phyloP scores from a whole-genome alignment of 306 rosid species.

The Trifolium pratense region DNA sequence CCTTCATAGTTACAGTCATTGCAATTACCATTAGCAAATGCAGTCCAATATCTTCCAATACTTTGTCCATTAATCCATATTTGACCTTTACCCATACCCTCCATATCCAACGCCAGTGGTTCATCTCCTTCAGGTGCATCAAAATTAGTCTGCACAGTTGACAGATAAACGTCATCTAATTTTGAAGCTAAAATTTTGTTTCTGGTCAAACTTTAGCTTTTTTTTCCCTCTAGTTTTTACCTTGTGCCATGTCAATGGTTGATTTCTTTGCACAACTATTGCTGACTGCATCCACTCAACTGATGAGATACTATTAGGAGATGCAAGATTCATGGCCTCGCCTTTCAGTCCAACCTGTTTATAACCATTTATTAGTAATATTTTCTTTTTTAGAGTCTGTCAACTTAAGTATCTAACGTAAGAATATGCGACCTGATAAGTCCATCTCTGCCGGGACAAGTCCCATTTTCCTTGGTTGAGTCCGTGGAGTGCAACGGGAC shows the following conservation, averaged over 20 bases:
- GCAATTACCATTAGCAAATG: constrained; percentile 75
- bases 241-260: constrained; percentile 99
- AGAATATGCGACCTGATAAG: constrained; percentile 74
- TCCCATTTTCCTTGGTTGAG: constrained; percentile 92
- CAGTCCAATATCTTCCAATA: constrained; percentile 95
- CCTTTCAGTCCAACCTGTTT: constrained; percentile 92
- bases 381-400: constrained; percentile 22
- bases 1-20: constrained; percentile 71
- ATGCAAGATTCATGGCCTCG: constrained; percentile 88
- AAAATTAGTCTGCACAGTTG: constrained; percentile 67
- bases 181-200: constrained; percentile 3
- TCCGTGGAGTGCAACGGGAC: constrained; percentile 94
- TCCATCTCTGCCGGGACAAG: constrained; percentile 92
- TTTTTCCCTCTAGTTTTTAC: constrained; percentile 46
- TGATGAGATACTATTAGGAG: constrained; percentile 75
- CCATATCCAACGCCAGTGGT: constrained; percentile 94
- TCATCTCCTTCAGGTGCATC: constrained; percentile 89
- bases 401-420: constrained; percentile 27
- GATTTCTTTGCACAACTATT: constrained; percentile 64
- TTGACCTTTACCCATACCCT: constrained; percentile 99
- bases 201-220: constrained; percentile 25
- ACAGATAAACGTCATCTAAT: constrained; percentile 27
- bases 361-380: constrained; percentile 25
- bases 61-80: constrained; percentile 94
- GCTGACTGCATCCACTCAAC: constrained; percentile 87